A percentile compares a stretch with the other conserved stretches of the same genome.
phyloP scores from a whole-genome alignment of 2,329 filamentous ascomycete genomes.

The Dothidotthia symphoricarpi region DNA sequence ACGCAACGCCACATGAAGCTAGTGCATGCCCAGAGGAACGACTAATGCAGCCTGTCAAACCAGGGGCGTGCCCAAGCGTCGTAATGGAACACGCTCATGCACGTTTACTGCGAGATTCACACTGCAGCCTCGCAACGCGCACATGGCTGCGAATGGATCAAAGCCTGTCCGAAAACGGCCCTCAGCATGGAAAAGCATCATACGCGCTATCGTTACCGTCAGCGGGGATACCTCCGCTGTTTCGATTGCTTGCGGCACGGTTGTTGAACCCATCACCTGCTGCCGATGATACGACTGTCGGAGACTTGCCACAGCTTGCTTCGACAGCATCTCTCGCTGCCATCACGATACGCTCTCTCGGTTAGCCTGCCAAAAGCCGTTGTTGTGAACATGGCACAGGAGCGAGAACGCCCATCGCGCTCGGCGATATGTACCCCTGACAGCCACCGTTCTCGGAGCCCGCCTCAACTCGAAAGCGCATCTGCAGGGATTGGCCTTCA shows the following conservation, averaged over 20 bases:
- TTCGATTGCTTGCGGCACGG: constrained; percentile 10
- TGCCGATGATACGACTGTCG: constrained; percentile 1
- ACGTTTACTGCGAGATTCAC: constrained; percentile 27
- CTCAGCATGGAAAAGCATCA: constrained; percentile 18
- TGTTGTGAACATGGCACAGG: constrained; percentile 6
- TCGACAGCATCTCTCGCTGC: no score
- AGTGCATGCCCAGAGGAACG: not conserved
- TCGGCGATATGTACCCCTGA: constrained; percentile 28
- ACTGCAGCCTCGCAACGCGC: constrained; percentile 29
- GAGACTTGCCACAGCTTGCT: no score
- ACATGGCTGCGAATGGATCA: constrained; percentile 33
- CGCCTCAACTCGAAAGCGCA: constrained; percentile 23
- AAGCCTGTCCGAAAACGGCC: constrained; percentile 23
- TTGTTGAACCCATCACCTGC: constrained; percentile 5
- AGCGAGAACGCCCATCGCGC: constrained; percentile 8
- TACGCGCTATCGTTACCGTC: constrained; percentile 23
- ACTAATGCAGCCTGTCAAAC: not conserved
- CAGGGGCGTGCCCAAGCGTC: constrained; percentile 9
- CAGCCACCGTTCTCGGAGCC: constrained; percentile 23
- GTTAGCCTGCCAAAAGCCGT: constrained; percentile 7
- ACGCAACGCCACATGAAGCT: no score
- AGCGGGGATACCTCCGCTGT: constrained; percentile 13
- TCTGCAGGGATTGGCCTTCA: constrained; percentile 34
- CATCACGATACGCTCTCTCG: not conserved
- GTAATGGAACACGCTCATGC: constrained; percentile 21